A percentile compares a stretch with the other conserved stretches of the same genome.
phyloP scores from a whole-genome alignment of 179 eudicot species.

The Heliamphora pulchella region DNA sequence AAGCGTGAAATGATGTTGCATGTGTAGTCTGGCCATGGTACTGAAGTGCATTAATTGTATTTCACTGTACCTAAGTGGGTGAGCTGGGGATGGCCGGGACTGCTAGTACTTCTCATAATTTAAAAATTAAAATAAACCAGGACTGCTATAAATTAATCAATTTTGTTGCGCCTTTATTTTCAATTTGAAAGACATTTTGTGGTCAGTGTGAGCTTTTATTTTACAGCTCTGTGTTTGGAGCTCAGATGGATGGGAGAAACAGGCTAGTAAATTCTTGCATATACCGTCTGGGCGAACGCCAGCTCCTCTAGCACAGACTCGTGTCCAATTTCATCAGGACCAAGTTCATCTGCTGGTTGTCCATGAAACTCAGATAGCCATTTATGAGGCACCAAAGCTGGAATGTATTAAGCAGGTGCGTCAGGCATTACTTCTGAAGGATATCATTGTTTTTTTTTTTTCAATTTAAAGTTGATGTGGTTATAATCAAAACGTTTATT shows the following conservation, averaged over 20 bases:
- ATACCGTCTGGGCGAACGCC: slow-evolving; percentile 44
- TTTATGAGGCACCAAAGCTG: slow-evolving; percentile 65
- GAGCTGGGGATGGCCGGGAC: not conserved
- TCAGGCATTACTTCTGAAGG: not conserved
- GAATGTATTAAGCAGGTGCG: slow-evolving; percentile 68
- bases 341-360: slow-evolving; percentile 62
- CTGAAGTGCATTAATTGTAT: not conserved
- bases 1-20: not conserved
- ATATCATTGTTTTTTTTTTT: not conserved
- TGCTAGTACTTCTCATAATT: too few relatives aligned
- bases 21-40: not conserved
- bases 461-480: not conserved
- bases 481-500: not conserved
- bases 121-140: too few relatives aligned
- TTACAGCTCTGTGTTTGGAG: slow-evolving; percentile 71
- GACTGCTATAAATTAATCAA: not conserved
- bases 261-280: slow-evolving; percentile 46
- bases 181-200: not conserved
- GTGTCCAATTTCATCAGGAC: slow-evolving; percentile 72
- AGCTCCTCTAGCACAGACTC: slow-evolving; percentile 53
- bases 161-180: not conserved
- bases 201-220: not conserved
- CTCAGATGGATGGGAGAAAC: slow-evolving; percentile 60
- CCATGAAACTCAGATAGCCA: slow-evolving; percentile 21
- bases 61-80: not conserved